These are phyloP conservation scores for Pleurotus salmoneostramineus DNA, from an alignment of 768 basidiomycete species.

Conservation along the genomic window DNA sequence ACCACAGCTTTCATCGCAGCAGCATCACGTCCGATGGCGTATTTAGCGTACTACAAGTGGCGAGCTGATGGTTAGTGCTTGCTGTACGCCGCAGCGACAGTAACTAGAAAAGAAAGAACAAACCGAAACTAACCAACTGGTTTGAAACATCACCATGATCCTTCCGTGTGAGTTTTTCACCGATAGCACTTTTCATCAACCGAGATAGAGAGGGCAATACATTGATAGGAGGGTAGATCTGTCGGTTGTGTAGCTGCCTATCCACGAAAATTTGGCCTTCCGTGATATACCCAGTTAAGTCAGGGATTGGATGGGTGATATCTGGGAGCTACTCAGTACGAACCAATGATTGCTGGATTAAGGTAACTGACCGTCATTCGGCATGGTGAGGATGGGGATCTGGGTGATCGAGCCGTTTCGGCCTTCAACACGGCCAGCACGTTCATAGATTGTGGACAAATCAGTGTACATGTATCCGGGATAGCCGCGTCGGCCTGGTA, in stretches of 20 bases:
- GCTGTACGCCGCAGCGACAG: slow-evolving; percentile 1
- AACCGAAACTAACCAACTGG: slow-evolving; percentile 68
- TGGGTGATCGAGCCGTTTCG: slow-evolving; percentile 99
- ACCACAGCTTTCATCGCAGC: slow-evolving; percentile 99
- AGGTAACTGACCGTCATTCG: slow-evolving; percentile 85
- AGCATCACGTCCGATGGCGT: slow-evolving; percentile 96
- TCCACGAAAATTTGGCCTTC: slow-evolving; percentile 99
- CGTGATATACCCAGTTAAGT: slow-evolving; percentile 98
- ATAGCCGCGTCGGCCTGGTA: slow-evolving; percentile 98
- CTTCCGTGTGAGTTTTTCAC: slow-evolving; percentile 94
- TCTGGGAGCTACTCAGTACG: slow-evolving; percentile 41
- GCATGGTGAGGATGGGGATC: slow-evolving; percentile 99
- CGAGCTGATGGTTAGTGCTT: slow-evolving; percentile 13
- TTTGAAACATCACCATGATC: slow-evolving; percentile 99
- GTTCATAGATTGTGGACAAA: slow-evolving; percentile 98
- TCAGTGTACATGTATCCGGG: slow-evolving; percentile 99
- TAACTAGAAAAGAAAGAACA: slow-evolving; percentile 1
- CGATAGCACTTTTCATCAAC: slow-evolving; percentile 99
- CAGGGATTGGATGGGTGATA: slow-evolving; percentile 99
- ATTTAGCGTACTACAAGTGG: slow-evolving; percentile 82
- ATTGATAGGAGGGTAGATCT: slow-evolving; percentile 99
- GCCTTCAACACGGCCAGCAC: slow-evolving; percentile 96
- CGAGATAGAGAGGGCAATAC: slow-evolving; percentile 97
- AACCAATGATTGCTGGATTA: neutral
- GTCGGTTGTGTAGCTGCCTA: slow-evolving; percentile 93